phyloP scores from a whole-genome alignment of 805 yeast species.

The Barnettozyma californica region DNA sequence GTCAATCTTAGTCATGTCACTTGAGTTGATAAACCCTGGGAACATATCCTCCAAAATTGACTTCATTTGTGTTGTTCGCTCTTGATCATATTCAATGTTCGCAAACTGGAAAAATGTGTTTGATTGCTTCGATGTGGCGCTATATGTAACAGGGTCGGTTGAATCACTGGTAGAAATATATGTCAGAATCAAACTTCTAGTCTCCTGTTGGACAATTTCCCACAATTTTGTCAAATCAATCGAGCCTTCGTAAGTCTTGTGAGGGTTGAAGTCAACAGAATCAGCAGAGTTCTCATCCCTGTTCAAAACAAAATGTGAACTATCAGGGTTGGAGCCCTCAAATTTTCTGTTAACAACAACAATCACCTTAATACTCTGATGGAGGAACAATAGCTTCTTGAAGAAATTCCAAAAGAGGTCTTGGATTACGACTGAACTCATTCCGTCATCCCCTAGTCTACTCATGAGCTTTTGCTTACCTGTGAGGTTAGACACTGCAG shows the following conservation, averaged over 20 bases:
- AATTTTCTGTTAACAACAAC: constrained; percentile 44
- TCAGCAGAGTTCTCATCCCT: constrained; percentile 1
- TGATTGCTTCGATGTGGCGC: constrained; percentile 9
- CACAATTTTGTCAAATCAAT: constrained; percentile 15
- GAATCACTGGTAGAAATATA: constrained; percentile 18
- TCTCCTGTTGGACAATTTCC: constrained; percentile 15
- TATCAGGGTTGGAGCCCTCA: constrained; percentile 17
- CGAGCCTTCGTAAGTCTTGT: background rate
- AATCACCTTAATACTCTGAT: constrained; percentile 68
- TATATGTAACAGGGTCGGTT: background rate
- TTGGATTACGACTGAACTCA: constrained; percentile 50
- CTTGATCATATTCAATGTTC: constrained; percentile 28
- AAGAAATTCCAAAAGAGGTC: constrained; percentile 72
- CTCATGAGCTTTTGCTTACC: constrained; percentile 24
- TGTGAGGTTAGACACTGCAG: constrained; percentile 8
- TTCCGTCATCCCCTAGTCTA: constrained; percentile 33
- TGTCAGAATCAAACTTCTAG: constrained; percentile 17
- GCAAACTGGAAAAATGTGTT: constrained; percentile 32
- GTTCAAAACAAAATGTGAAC: constrained; percentile 4
- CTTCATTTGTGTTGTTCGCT: constrained; percentile 38
- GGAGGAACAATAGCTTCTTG: constrained; percentile 50
- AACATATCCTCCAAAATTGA: constrained; percentile 54
- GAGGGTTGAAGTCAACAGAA: background rate
- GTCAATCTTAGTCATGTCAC: constrained; percentile 29
- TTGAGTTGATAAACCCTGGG: constrained; percentile 53